phyloP scores from a whole-genome alignment of 1,284 basidiomycete species.

The Sphagnurus paluster region DNA sequence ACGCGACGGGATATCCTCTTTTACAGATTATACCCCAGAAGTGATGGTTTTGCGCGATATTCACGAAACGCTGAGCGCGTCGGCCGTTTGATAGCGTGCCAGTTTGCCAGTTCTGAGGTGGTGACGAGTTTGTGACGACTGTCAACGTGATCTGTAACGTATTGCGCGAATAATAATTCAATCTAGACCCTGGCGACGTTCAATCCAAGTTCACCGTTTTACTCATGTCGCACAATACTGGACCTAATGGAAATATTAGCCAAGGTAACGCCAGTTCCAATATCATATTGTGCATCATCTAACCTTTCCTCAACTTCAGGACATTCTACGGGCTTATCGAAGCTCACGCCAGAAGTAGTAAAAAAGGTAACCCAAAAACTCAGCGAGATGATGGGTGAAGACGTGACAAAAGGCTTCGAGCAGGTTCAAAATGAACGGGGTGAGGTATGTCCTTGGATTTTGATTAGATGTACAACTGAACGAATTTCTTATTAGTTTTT shows the following conservation, averaged over 20 bases:
- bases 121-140: not conserved
- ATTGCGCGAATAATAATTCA: no score
- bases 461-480: constrained; percentile 18
- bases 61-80: not conserved
- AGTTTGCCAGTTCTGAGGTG: no score
- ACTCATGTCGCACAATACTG: no score
- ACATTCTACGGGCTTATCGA: constrained; percentile 7
- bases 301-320: not conserved
- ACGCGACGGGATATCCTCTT: constrained; percentile 8
- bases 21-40: not conserved
- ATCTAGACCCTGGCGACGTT: not conserved
- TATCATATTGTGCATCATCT: not conserved
- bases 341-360: constrained; percentile 49
- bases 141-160: constrained; percentile 1
- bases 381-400: constrained; percentile 57
- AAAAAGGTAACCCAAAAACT: constrained; percentile 60
- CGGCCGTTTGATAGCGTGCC: not conserved
- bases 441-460: constrained; percentile 51
- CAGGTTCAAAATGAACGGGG: constrained; percentile 50
- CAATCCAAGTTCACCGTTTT: no score
- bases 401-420: constrained; percentile 32
- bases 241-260: no score
- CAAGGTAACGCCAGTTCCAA: not conserved
- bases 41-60: no score
- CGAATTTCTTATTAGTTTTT: constrained; percentile 44